These are phyloP conservation scores for Parietaria judaica DNA, from an alignment of 306 rosid genomes.

Conservation along the genomic window DNA sequence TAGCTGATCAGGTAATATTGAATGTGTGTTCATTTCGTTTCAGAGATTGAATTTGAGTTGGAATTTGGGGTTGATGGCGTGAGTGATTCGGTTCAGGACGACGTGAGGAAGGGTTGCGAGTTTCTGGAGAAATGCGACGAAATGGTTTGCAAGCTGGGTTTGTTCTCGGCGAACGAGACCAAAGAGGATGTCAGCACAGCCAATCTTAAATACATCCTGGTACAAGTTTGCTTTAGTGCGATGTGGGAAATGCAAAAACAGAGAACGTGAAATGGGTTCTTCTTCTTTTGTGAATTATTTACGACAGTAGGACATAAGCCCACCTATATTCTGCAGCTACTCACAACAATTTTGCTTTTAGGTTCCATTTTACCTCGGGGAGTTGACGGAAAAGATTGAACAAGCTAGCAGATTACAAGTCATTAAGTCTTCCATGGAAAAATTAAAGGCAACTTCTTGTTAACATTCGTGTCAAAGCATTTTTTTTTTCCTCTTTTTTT, in stretches of 20 bases:
- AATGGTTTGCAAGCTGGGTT: slow-evolving; percentile 68
- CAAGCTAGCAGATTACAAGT: slow-evolving; percentile 67
- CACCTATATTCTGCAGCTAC: neutral
- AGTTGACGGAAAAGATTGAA: slow-evolving; percentile 68
- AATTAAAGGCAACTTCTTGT: slow-evolving; percentile 54
- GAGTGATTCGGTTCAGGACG: slow-evolving; percentile 38
- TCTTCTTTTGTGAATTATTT: neutral
- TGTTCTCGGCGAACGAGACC: slow-evolving; percentile 83
- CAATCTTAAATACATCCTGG: slow-evolving; percentile 79
- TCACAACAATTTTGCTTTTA: slow-evolving; percentile 20
- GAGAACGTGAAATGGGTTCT: neutral
- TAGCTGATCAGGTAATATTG: slow-evolving; percentile 53
- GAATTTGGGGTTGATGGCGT: too few relatives aligned
- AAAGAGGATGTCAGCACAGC: slow-evolving; percentile 84
- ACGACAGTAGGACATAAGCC: too few relatives aligned
- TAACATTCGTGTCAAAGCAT: neutral
- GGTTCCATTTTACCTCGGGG: slow-evolving; percentile 91
- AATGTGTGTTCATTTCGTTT: neutral
- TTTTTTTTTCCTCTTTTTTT: neutral
- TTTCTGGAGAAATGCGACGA: slow-evolving; percentile 62
- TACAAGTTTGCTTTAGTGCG: slow-evolving; percentile 21
- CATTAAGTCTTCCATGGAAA: slow-evolving; percentile 66
- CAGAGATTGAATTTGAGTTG: too few relatives aligned
- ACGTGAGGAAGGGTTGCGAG: slow-evolving; percentile 57
- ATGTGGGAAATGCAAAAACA: neutral